phyloP scores from a whole-genome alignment of 179 eudicot species.

The Silene coronaria region DNA sequence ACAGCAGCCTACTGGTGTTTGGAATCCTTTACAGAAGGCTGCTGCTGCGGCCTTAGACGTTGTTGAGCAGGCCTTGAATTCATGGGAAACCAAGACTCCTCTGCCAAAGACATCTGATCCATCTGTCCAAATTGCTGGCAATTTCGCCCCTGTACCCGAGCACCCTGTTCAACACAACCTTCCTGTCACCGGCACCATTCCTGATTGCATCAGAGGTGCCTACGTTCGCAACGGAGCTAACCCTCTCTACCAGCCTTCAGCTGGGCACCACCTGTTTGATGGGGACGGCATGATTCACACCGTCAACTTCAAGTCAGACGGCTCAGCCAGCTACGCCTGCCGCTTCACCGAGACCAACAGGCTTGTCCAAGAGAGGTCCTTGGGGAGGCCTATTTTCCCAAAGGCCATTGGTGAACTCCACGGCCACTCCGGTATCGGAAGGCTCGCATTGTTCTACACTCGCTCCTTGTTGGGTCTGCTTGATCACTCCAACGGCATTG shows the following conservation, averaged over 20 bases:
- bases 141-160: constrained; percentile 62
- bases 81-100: constrained; percentile 27
- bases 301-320: constrained; percentile 34
- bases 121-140: constrained; percentile 45
- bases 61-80: constrained; percentile 30
- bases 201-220: constrained; percentile 40
- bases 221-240: constrained; percentile 61
- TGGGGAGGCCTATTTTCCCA: constrained; percentile 54
- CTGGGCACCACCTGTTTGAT: constrained; percentile 64
- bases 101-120: constrained; percentile 59
- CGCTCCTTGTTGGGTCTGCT: constrained; percentile 37
- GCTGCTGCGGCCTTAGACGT: constrained; percentile 42
- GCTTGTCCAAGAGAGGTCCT: constrained; percentile 38
- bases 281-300: constrained; percentile 80
- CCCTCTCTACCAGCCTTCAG: constrained; percentile 43
- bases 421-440: constrained; percentile 55
- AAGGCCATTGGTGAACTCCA: constrained; percentile 65
- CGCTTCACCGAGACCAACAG: constrained; percentile 56
- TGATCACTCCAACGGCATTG: constrained; percentile 40
- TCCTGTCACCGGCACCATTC: constrained; percentile 37
- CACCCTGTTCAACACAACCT: constrained; percentile 31
- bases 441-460: constrained; percentile 39
- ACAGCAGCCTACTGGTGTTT: neutral
- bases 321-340: constrained; percentile 46
- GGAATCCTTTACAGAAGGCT: constrained; percentile 34